Evolutionary conservation across 2,329 filamentous ascomycete species (phyloP).

Genomic region (Ophiosphaerella herpotricha): DNA sequence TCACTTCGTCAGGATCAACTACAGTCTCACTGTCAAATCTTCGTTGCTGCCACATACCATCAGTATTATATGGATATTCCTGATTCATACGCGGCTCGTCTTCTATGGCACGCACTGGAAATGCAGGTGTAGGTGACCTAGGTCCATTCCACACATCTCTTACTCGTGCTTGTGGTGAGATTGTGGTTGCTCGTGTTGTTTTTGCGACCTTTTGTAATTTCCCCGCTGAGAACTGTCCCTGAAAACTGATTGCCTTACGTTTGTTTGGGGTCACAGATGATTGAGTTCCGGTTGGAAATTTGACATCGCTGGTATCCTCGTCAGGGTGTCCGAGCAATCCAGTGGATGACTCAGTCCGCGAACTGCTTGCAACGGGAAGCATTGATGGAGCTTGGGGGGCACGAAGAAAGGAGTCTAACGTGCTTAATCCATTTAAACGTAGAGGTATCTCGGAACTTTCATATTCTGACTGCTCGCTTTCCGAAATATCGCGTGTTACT

Average conservation of each 20-base stretch:
- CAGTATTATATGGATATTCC: constrained; percentile 2
- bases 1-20: constrained; percentile 5
- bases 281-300: background rate
- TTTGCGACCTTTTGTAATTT: constrained; percentile 11
- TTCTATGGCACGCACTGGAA: background rate
- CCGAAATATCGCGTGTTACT: background rate
- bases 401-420: background rate
- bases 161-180: background rate
- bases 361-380: background rate
- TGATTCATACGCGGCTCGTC: background rate
- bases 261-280: constrained; percentile 8
- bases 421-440: background rate
- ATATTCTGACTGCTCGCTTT: background rate
- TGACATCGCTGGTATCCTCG: background rate
- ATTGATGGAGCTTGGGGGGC: background rate
- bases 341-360: background rate
- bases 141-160: constrained; percentile 9
- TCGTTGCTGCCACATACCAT: constrained; percentile 2
- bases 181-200: background rate
- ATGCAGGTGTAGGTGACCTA: background rate
- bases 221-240: constrained; percentile 2
- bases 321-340: background rate
- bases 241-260: constrained; percentile 8
- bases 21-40: constrained; percentile 14
- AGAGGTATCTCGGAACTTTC: background rate